These are phyloP conservation scores for Rhododendron ovatum DNA, from an alignment of 148 eudicot genomes.

Conservation along the genomic window DNA sequence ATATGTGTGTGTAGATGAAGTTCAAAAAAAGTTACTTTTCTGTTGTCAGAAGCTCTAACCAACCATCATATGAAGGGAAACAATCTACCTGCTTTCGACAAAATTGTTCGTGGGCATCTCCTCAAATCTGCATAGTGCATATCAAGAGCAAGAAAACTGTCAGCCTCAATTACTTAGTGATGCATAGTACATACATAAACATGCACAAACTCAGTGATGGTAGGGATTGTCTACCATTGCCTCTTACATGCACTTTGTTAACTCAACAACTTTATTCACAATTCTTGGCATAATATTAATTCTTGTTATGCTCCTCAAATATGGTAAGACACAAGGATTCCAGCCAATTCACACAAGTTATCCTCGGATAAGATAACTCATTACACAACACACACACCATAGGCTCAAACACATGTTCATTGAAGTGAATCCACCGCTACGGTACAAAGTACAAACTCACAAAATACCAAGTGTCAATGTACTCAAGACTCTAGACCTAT, in stretches of 20 bases:
- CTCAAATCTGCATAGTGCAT: conserved; percentile 61
- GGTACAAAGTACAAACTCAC: neutral
- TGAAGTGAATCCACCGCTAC: neutral
- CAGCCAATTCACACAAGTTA: neutral
- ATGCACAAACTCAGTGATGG: neutral
- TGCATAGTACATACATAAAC: neutral
- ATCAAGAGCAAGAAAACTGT: neutral
- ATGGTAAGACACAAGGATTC: neutral
- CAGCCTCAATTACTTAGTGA: neutral
- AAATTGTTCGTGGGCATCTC: conserved; percentile 95
- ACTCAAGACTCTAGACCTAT: neutral
- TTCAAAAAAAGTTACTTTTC: neutral
- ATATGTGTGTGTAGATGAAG: neutral
- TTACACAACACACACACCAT: neutral
- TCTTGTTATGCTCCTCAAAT: neutral
- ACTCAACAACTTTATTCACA: neutral
- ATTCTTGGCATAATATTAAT: neutral
- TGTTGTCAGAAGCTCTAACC: neutral
- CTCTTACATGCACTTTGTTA: neutral
- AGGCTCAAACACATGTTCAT: neutral
- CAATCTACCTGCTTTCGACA: conserved; percentile 84
- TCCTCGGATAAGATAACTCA: neutral
- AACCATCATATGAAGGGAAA: neutral
- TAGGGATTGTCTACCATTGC: neutral
- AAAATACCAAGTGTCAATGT: neutral